Conservation (phyloP, 1,284 basidiomycete species). For the Cutaneotrichosporon sp. region DNA sequence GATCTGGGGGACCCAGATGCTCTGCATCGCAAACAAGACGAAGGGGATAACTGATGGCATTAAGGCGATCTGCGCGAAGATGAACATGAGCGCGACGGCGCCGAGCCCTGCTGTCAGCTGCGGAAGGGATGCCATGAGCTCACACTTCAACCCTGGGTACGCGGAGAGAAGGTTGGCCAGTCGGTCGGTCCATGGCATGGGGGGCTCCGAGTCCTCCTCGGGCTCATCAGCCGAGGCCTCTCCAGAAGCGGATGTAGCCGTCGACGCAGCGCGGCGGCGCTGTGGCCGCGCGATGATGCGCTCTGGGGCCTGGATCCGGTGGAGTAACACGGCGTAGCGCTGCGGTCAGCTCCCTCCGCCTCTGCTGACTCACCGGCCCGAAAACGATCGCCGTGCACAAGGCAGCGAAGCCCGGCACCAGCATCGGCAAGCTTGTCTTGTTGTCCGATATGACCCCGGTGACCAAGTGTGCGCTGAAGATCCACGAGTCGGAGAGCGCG, state of each 20-base stretch:
- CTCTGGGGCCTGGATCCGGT: conserved; percentile 80
- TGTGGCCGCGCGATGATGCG: conserved; percentile 44
- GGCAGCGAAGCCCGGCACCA: conserved; percentile 75
- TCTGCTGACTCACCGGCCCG: conserved; percentile 44
- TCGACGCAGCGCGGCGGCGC: background rate
- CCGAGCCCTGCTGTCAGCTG: conserved; percentile 14
- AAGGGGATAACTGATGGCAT: conserved; percentile 69
- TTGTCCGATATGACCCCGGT: conserved; percentile 80
- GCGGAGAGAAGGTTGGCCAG: conserved; percentile 20
- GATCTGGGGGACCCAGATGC: conserved; percentile 81
- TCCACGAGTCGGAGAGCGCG: conserved; percentile 72
- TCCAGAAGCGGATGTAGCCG: background rate
- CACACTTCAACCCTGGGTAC: conserved; percentile 4
- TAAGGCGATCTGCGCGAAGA: conserved; percentile 70
- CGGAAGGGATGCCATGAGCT: background rate
- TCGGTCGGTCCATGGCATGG: conserved; percentile 16
- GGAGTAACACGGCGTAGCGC: conserved; percentile 79
- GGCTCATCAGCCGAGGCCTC: background rate
- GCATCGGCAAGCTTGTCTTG: conserved; percentile 69
- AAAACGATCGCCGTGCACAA: conserved; percentile 52
- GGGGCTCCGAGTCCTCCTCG: conserved; percentile 6
- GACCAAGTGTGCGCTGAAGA: conserved; percentile 80
- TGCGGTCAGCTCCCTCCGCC: conserved; percentile 43
- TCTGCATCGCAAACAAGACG: conserved; percentile 71
- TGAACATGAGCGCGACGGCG: conserved; percentile 61